Conservation (phyloP, 2,329 filamentous ascomycete genomes). For the Fusarium floridanum region DNA sequence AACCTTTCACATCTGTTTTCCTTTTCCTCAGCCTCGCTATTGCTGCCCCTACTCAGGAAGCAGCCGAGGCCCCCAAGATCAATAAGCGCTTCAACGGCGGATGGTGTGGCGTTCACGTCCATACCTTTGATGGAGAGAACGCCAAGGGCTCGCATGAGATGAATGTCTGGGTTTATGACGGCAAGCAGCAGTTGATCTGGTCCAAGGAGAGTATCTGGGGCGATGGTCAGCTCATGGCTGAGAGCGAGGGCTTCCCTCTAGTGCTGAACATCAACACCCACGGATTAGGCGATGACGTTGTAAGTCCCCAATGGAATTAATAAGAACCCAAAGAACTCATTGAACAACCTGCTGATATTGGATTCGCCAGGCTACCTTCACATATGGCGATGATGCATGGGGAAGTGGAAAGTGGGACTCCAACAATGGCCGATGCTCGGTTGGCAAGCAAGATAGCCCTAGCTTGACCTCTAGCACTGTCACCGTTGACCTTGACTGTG, state of each 20-base stretch:
- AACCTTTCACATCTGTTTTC: not conserved
- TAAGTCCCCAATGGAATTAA: not conserved
- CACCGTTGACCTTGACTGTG: not conserved
- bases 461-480: not conserved
- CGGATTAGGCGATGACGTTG: not conserved
- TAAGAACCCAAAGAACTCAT: not conserved
- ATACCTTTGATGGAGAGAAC: not conserved
- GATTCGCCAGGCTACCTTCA: not conserved
- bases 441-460: slow-evolving; percentile 4
- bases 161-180: not conserved
- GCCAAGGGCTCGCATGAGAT: not conserved
- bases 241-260: not conserved
- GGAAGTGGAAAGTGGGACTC: slow-evolving; percentile 6
- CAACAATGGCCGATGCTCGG: slow-evolving; percentile 7
- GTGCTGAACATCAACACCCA: not conserved
- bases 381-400: slow-evolving; percentile 11
- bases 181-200: not conserved
- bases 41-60: not conserved
- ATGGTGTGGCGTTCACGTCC: slow-evolving; percentile 3
- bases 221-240: not conserved
- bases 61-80: not conserved
- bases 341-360: not conserved
- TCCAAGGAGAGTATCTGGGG: slow-evolving; percentile 4
- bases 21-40: not conserved
- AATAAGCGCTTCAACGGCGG: slow-evolving; percentile 4